phyloP scores from a whole-genome alignment of 371 early-diverging fungal species.

The Blakeslea trispora region DNA sequence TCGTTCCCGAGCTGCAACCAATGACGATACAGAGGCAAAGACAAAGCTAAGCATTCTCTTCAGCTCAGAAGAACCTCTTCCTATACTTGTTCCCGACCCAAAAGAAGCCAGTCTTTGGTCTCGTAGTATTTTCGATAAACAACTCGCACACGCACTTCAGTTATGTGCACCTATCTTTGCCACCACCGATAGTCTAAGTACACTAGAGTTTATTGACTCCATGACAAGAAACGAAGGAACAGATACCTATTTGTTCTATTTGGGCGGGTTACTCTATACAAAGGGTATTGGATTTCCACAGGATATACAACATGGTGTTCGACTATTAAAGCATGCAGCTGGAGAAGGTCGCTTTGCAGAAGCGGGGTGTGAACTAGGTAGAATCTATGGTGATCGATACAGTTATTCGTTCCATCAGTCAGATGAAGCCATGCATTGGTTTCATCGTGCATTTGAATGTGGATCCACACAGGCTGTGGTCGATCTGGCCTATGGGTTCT shows the following conservation, averaged over 20 bases:
- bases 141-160: constrained; percentile 30
- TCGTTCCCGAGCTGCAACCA: constrained; percentile 29
- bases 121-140: constrained; percentile 47
- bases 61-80: background rate
- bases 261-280: constrained; percentile 40
- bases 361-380: constrained; percentile 47
- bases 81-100: background rate
- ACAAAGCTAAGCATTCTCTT: constrained; percentile 44
- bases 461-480: constrained; percentile 44
- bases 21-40: constrained; percentile 43
- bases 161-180: constrained; percentile 21
- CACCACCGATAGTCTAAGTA: constrained; percentile 8
- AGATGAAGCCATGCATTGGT: constrained; percentile 34
- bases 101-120: constrained; percentile 44
- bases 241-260: constrained; percentile 22
- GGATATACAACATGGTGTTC: constrained; percentile 27
- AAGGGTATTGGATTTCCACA: constrained; percentile 38
- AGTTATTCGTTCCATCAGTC: constrained; percentile 34
- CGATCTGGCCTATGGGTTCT: constrained; percentile 45
- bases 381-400: constrained; percentile 48
- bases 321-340: constrained; percentile 31
- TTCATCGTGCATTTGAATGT: constrained; percentile 36
- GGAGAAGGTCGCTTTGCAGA: constrained; percentile 26
- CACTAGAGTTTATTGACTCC: constrained; percentile 5
- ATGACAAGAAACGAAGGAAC: constrained; percentile 11